Conservation (phyloP, 495 filamentous ascomycete species). For the Penicillium silybi region DNA sequence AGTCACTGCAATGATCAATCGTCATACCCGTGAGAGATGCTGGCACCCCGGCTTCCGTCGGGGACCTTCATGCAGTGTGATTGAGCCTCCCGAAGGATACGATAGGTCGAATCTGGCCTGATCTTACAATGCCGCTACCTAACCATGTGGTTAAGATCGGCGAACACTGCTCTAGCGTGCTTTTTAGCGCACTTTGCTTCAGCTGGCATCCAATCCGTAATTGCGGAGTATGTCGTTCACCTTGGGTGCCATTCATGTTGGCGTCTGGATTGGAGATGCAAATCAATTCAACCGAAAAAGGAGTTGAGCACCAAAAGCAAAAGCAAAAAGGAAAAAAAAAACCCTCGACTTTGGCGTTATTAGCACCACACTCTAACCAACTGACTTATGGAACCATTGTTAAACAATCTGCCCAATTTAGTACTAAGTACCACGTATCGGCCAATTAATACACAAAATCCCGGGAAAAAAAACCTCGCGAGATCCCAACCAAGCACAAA, state of each 20-base stretch:
- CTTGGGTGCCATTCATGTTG: too few species aligned
- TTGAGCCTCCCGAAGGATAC: background rate
- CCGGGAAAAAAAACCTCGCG: background rate
- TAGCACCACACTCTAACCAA: slow-evolving; percentile 25
- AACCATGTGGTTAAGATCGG: background rate
- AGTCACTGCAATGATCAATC: background rate
- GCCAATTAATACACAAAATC: background rate
- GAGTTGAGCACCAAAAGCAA: background rate
- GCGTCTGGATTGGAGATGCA: too few species aligned
- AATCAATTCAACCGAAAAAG: background rate
- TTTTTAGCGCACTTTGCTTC: background rate
- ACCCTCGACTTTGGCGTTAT: slow-evolving; percentile 23
- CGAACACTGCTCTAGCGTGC: background rate
- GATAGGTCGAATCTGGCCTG: background rate
- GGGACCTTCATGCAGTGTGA: background rate
- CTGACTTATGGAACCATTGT: slow-evolving; percentile 20
- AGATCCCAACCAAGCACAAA: background rate
- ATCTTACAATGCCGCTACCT: background rate
- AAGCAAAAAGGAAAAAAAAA: background rate
- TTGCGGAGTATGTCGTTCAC: background rate
- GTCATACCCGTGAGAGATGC: background rate
- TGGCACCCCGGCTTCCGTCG: background rate
- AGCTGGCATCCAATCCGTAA: background rate
- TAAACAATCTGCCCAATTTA: background rate
- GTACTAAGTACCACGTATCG: background rate